Conservation (phyloP, 495 filamentous ascomycete species). For the Hypoxylon perforatum region DNA sequence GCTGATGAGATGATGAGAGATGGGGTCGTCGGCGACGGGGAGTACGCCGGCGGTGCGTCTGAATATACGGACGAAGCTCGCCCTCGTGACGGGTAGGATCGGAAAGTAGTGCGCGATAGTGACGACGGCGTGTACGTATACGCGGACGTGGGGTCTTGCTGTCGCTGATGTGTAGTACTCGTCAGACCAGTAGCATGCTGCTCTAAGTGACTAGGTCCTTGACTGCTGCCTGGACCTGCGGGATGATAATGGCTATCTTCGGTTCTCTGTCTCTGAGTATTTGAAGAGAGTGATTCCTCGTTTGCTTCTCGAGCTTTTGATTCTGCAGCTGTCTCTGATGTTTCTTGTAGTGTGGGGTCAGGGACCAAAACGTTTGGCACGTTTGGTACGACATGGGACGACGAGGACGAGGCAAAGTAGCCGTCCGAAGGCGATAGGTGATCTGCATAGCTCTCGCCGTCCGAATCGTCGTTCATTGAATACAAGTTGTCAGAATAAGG, state of each 20-base stretch:
- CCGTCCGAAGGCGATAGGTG: slow-evolving; percentile 56
- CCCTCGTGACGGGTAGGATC: slow-evolving; percentile 12
- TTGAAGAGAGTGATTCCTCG: slow-evolving; percentile 41
- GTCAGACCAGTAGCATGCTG: slow-evolving; percentile 26
- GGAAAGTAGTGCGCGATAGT: slow-evolving; percentile 24
- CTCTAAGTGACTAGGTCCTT: slow-evolving; percentile 15
- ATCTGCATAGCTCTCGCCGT: slow-evolving; percentile 49
- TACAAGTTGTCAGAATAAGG: slow-evolving; percentile 61
- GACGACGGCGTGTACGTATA: slow-evolving; percentile 45
- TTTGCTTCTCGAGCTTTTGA: slow-evolving; percentile 56
- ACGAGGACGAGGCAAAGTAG: slow-evolving; percentile 52
- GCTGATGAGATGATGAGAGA: slow-evolving; percentile 19
- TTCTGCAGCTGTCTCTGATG: slow-evolving; percentile 42
- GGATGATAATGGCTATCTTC: slow-evolving; percentile 11
- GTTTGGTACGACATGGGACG: slow-evolving; percentile 48
- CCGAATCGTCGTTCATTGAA: slow-evolving; percentile 51
- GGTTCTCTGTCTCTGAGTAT: slow-evolving; percentile 13
- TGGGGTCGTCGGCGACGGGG: slow-evolving; percentile 52
- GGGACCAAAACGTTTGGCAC: slow-evolving; percentile 56
- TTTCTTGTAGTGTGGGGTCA: slow-evolving; percentile 52
- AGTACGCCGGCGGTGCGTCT: slow-evolving; percentile 60
- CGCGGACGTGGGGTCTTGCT: slow-evolving; percentile 22
- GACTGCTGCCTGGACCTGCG: slow-evolving; percentile 34
- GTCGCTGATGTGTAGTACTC: slow-evolving; percentile 14
- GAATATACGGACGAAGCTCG: slow-evolving; percentile 46